Conservation (phyloP, 1,284 basidiomycete species). For the Vanrija pseudolonga region DNA sequence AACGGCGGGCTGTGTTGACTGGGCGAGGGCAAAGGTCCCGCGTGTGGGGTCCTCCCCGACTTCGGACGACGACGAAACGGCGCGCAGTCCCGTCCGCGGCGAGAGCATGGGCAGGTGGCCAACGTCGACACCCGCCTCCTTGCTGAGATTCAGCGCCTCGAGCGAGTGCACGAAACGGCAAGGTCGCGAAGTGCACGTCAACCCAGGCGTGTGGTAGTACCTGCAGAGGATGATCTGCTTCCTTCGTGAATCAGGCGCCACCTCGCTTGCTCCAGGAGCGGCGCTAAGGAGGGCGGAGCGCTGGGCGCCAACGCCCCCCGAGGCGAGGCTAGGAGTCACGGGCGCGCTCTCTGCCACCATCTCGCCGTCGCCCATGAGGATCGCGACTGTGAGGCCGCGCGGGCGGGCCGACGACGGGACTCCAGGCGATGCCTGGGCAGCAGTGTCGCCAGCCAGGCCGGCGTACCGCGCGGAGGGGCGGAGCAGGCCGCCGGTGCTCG, state of each 20-base stretch:
- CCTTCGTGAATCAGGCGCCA: neutral
- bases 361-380: constrained; percentile 30
- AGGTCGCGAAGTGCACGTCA: constrained; percentile 49
- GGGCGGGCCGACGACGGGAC: neutral
- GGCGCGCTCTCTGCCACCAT: constrained; percentile 31
- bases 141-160: constrained; percentile 2
- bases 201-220: constrained; percentile 48
- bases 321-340: constrained; percentile 22
- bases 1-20: constrained; percentile 15
- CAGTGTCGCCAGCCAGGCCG: neutral
- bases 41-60: constrained; percentile 24
- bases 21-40: constrained; percentile 39
- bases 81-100: neutral
- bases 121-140: neutral
- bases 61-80: neutral
- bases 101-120: neutral
- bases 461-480: constrained; percentile 12
- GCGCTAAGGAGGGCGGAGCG: neutral
- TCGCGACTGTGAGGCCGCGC: constrained; percentile 38
- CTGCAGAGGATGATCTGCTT: constrained; percentile 45
- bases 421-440: neutral
- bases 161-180: constrained; percentile 49
- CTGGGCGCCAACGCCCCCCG: neutral
- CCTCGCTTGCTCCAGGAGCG: neutral
- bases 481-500: neutral